Percentiles rank a stretch among this genome's conserved stretches.
Evolutionary conservation across 2,329 filamentous ascomycete genomes (phyloP).

Genomic region (Xylaria polymorpha): DNA sequence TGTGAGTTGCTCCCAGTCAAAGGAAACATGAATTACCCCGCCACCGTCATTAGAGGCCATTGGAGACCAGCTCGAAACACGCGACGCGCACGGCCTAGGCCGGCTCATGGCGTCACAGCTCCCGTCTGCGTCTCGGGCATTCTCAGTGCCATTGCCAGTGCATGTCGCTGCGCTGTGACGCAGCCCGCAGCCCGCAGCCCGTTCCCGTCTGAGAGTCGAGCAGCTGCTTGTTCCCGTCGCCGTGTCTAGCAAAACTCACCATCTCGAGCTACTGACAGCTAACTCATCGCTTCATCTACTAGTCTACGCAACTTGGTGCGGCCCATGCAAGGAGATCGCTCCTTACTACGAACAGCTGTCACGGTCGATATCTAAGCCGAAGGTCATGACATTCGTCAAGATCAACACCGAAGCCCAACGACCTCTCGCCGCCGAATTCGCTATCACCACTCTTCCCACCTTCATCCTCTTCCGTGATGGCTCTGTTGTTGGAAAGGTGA

Average conservation of each 20-base stretch:
- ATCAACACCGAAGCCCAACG: conserved; percentile 81
- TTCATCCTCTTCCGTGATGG: conserved; percentile 88
- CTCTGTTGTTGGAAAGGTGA: conserved; percentile 73
- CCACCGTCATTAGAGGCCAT: conserved; percentile 45
- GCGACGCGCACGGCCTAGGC: conserved; percentile 32
- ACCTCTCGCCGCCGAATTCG: conserved; percentile 75
- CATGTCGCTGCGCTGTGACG: conserved; percentile 2
- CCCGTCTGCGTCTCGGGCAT: conserved; percentile 23
- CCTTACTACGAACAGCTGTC: conserved; percentile 85
- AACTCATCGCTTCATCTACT: conserved; percentile 33
- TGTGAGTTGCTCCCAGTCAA: conserved; percentile 69
- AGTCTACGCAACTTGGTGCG: conserved; percentile 93
- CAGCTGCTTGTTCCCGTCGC: conserved; percentile 5
- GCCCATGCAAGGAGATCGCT: conserved; percentile 84
- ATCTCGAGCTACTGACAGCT: conserved; percentile 43
- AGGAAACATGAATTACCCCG: conserved; percentile 42
- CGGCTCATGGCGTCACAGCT: conserved; percentile 12
- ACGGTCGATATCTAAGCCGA: conserved; percentile 73
- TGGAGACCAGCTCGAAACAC: conserved; percentile 24
- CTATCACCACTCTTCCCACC: conserved; percentile 83
- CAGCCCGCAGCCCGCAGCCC: background rate
- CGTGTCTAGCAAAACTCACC: background rate
- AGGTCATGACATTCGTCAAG: conserved; percentile 84
- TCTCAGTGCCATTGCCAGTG: conserved; percentile 15
- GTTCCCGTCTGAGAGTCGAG: background rate